Evolutionary conservation across 192 early-diverging fungal species (phyloP), one percentile per base, ranked within the genome.

Genomic region (Coemansia sp.): DNA sequence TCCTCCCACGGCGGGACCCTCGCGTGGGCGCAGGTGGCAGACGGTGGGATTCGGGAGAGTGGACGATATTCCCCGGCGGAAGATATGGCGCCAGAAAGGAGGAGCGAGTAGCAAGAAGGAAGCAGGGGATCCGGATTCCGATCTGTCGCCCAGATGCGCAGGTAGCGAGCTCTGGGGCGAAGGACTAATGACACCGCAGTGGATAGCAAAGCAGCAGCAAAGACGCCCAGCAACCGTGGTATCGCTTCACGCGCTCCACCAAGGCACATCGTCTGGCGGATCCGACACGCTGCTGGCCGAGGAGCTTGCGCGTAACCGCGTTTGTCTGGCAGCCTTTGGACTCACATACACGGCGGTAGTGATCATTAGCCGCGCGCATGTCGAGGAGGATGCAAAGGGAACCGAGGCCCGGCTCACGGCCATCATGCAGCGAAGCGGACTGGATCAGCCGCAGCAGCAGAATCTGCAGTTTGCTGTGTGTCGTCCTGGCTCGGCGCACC

Each of bases 251-350:
- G 52, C 65, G 61, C 56, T 82, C n/a, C 38, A 23, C 12, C 64
- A 42, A 6, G 64, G 37, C 26, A 3, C 26, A 26, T 26, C 11
- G 52, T 54, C 52, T 54, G 41, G 23, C 9, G 65, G 56, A 1
- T 40, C 57, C n/a, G 71, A 79, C n/a, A 32, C 60, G 15, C 39
- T 23, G 57, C 15, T 70, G 32, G 70, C 56, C 9, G 71, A 67
- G 40, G 79, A 76, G 32, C 53, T 82, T 21, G 79, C 79, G 59
- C 79, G 79, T 66, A 77, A 73, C 52, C 75, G 79, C 41, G 70
- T 82, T 21, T 82, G 79, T 9, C 11, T 74, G 52, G 75, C 79
- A 7, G 50, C 79, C 1, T 68, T 38, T 21, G 75, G 71, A 1
- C 58, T 82, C 16, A 39, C 71, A 0, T 82, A 82, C 53, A 66